Percentiles rank a stretch among this genome's conserved stretches.
phyloP scores from a whole-genome alignment of 2,329 filamentous ascomycete species.

The Furcasterigmium furcatum region DNA sequence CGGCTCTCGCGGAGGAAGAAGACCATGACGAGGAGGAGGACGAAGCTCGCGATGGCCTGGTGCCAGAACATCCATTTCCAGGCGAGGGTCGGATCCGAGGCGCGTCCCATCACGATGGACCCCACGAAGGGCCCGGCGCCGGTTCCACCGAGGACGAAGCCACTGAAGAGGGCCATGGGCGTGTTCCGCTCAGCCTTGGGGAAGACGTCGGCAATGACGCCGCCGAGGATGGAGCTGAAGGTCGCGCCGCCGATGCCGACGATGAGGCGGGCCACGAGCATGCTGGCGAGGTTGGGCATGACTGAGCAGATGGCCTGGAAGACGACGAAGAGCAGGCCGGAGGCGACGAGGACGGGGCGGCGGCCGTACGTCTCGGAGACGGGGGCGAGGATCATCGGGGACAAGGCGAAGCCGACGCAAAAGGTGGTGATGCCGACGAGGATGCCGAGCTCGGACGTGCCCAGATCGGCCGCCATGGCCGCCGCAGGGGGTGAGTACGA shows the following conservation, averaged over 20 bases:
- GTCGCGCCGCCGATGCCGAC: slow-evolving; percentile 73
- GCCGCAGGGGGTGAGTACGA: slow-evolving; percentile 69
- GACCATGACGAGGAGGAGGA: slow-evolving; percentile 61
- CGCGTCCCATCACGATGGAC: slow-evolving; percentile 62
- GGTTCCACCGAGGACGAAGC: slow-evolving; percentile 72
- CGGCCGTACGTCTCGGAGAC: slow-evolving; percentile 87
- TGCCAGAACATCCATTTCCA: slow-evolving; percentile 93
- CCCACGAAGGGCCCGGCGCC: slow-evolving; percentile 73
- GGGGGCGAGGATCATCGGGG: slow-evolving; percentile 85
- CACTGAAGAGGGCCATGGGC: slow-evolving; percentile 88
- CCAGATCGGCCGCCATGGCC: slow-evolving; percentile 64
- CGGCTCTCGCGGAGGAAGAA: slow-evolving; percentile 79
- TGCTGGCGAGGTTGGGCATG: slow-evolving; percentile 65
- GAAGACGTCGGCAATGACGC: slow-evolving; percentile 85
- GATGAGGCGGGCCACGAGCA: slow-evolving; percentile 74
- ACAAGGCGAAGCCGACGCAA: slow-evolving; percentile 74
- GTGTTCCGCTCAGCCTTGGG: slow-evolving; percentile 76
- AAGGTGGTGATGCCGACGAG: slow-evolving; percentile 77
- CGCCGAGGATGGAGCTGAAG: slow-evolving; percentile 90
- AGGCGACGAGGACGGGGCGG: slow-evolving; percentile 74
- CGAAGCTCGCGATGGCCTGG: slow-evolving; percentile 67
- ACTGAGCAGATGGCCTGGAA: slow-evolving; percentile 73
- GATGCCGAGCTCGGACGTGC: slow-evolving; percentile 62
- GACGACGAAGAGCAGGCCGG: slow-evolving; percentile 67
- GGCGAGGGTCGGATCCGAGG: slow-evolving; percentile 24